Base-by-base conservation (phyloP, 2,329 filamentous ascomycete species). In the Colletotrichum sp. region DNA sequence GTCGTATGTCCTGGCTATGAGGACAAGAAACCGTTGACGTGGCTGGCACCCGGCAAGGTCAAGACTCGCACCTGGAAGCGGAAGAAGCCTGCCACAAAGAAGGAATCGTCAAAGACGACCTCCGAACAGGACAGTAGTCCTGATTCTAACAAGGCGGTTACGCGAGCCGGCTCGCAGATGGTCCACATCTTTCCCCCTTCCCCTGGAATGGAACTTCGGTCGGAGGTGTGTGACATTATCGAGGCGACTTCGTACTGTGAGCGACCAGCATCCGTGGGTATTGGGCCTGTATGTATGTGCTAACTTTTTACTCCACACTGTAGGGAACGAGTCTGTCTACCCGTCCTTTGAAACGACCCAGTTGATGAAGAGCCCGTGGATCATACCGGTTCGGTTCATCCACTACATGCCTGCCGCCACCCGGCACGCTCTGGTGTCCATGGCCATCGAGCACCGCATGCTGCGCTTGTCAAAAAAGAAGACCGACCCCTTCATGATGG, bases 1-100 rank as follows among this genome's bases (percentile, higher is more conserved):
- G 80, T 84, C 14, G 79, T 81, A 2, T 87, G 85, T 68, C 84
- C 85, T 3, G 85, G 85, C 5, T 87, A 86, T 75, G 80, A 81
- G n/a, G 81, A 85, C 67, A 80, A 78, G 70, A 82, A 84, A 77
- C 85, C 84, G 28, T 73, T 82, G 21, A 83, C 79, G 30, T 86
- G 84, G 84, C 78, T 86, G 7, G 80, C 82, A 12, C 83, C 83
- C 4, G 84, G 84, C 13, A 82, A 77, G 65, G 81, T 86, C 12
- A 81, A 80, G 65, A 80, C 81, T 13, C 78, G 83, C 59, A 80
- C 78, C 4, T 75, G 78, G 48, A 78, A 76, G 26, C 70, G 71
- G 30, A 77, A 77, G 30, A 48, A 32, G 10, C 38, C 59, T 9
- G n/a, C 56, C 26, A 10, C 32, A 10, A 63, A 55, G 38, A 63